Base-by-base conservation (phyloP, 495 filamentous ascomycete genomes). In the Trypethelium eluteriae region DNA sequence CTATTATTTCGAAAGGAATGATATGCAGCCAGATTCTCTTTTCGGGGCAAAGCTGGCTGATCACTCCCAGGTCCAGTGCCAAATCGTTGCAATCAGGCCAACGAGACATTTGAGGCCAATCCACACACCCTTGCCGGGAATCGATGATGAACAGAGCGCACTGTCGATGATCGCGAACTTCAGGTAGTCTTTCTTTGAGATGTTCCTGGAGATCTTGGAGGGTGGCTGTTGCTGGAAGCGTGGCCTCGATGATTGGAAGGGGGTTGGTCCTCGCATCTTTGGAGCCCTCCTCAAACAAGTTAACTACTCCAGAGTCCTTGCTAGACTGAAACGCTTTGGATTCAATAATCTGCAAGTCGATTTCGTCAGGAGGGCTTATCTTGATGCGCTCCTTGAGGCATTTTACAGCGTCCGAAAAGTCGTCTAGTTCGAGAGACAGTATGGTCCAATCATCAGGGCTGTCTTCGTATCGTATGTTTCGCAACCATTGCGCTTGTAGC, bases 311-410 rank as follows among this genome's bases (percentile, higher is more conserved):
- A 9, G 74, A 69, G 14, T 70, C 71, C 63, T 70, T 64, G 39
- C 71, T 69, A 25, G 67, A 36, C 3, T 64, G 4, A 62, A 74
- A 75, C 0, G 68, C 70, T 61, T 61, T 66, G 1, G 74, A 74
- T 41, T 71, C 69, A 38, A 74, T 70, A n/a, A 75, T 64, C 41
- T 71, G 64, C 53, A 75, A 69, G 11, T 72, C 68, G 32, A 66
- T 62, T 5, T 32, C 32, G 7, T 11, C 53, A 7, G 53, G n/a
- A 10, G 6, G 5, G 10, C 10, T 32, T 3, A 46, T 39, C 14
- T 70, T 67, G 35, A 66, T 62, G 2, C 6, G 47, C n/a, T 63
- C 50, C 61, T 69, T 56, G 11, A 36, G 41, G 38, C 64, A 62
- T 32, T 36, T 59, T 7, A n/a, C 36, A 7, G 32, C 53, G 6